Base-by-base conservation (phyloP, 2,329 filamentous ascomycete species). In the Xylariaceae sp. region DNA sequence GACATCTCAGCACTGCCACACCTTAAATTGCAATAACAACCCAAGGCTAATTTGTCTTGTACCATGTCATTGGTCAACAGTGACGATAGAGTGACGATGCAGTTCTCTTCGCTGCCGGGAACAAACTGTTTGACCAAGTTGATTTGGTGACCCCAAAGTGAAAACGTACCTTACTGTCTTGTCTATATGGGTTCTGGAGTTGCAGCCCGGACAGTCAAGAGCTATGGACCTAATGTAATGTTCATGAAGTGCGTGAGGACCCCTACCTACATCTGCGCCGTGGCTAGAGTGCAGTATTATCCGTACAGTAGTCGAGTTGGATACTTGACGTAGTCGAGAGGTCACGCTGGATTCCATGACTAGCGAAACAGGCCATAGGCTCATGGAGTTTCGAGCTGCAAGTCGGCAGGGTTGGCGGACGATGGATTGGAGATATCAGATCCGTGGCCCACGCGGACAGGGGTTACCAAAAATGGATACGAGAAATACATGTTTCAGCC, bases 401-500 rank as follows among this genome's bases (percentile, higher is more conserved):
- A 28, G 22, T 28, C 22, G 22, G 22, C 22, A 28, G 22, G 22
- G 22, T 28, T 28, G 22, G 22, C 22, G 22, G 22, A 28, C 22
- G 22, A 28, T 28, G 43, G 42, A 40, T 48, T 41, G 14, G 40
- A 19, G 18, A 19, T 17, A n/a, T 34, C 46, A 54, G 45, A 54
- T 52, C 54, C 53, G 52, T 38, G 60, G 51, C 55, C 61, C 59
- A 62, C 62, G 58, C 58, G 39, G 54, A 55, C 58, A 61, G 56
- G 42, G 57, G 42, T 56, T 54, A 55, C 69, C 70, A 71, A 70
- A 69, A 69, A 67, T 69, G 71, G 70, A 74, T 71, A 74, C 71
- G 71, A 74, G 71, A 73, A 73, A 72, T 68, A 58, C 62, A 52
- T 65, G 69, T 72, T 72, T 72, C 68, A 71, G 66, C 67, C 65